A percentile compares a stretch with the other conserved stretches of the same genome.
Evolutionary conservation across 768 basidiomycete species (phyloP).

Genomic region (Tricholoma saponaceum): DNA sequence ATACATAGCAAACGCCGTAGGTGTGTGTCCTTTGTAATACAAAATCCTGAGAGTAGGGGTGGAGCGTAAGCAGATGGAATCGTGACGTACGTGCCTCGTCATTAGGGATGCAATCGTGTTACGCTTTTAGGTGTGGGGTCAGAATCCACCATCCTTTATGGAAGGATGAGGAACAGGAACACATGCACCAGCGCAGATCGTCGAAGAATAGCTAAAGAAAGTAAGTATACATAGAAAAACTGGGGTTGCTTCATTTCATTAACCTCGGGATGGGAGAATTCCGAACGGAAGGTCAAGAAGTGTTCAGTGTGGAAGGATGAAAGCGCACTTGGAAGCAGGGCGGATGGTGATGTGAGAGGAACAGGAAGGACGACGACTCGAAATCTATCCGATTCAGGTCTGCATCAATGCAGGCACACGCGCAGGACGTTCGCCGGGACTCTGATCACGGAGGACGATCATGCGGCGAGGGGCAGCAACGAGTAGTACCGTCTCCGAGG

Average conservation of each 20-base stretch:
- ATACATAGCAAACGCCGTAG: not conserved
- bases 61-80: not conserved
- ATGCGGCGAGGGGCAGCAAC: not conserved
- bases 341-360: not conserved
- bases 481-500: not conserved
- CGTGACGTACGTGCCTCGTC: not conserved
- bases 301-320: not conserved
- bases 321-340: not conserved
- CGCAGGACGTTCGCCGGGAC: not conserved
- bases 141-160: not conserved
- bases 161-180: conserved; percentile 1
- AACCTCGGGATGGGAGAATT: conserved; percentile 9
- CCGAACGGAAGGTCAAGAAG: conserved; percentile 2
- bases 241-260: not conserved
- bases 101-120: not conserved
- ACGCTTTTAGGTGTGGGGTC: not conserved
- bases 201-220: not conserved
- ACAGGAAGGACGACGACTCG: too few species aligned
- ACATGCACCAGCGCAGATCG: conserved; percentile 1
- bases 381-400: too few species aligned
- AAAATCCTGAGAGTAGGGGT: not conserved
- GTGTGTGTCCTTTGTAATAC: not conserved
- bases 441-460: not conserved
- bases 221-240: not conserved
- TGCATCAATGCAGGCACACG: not conserved